These are phyloP conservation scores for Sisymbrium altissimum DNA, from an alignment of 345 rosid genomes.

Conservation along the genomic window DNA sequence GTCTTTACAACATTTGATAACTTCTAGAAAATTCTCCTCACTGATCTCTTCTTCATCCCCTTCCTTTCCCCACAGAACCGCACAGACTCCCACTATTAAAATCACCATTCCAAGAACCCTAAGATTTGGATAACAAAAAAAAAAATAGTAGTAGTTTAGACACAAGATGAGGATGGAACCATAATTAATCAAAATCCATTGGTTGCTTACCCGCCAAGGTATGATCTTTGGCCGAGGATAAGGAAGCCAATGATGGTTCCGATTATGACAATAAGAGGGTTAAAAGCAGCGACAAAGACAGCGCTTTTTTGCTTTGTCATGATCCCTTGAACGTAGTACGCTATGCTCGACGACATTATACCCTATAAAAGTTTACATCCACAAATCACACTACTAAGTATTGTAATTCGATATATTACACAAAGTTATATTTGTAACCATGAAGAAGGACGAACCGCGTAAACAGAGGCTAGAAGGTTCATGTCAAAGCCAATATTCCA, in stretches of 20 bases:
- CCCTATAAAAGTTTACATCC: conserved; percentile 44
- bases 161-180: background rate
- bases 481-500: conserved; percentile 90
- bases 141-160: background rate
- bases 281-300: conserved; percentile 88
- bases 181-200: background rate
- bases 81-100: conserved; percentile 65
- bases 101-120: conserved; percentile 61
- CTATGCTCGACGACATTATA: conserved; percentile 82
- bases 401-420: background rate
- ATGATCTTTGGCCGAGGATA: conserved; percentile 63
- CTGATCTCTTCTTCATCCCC: conserved; percentile 46
- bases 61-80: conserved; percentile 90
- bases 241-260: conserved; percentile 85
- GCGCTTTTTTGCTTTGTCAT: conserved; percentile 74
- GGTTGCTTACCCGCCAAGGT: conserved; percentile 67
- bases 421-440: background rate
- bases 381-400: background rate
- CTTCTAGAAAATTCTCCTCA: conserved; percentile 22
- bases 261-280: conserved; percentile 89
- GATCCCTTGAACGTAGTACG: conserved; percentile 92
- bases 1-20: conserved; percentile 11
- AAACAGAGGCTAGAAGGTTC: conserved; percentile 90
- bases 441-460: conserved; percentile 52
- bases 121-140: conserved; percentile 1